Evolutionary conservation across 345 rosid genomes (phyloP), one percentile per base, ranked within the genome.

Genomic region (Eucalyptus leucophloia): DNA sequence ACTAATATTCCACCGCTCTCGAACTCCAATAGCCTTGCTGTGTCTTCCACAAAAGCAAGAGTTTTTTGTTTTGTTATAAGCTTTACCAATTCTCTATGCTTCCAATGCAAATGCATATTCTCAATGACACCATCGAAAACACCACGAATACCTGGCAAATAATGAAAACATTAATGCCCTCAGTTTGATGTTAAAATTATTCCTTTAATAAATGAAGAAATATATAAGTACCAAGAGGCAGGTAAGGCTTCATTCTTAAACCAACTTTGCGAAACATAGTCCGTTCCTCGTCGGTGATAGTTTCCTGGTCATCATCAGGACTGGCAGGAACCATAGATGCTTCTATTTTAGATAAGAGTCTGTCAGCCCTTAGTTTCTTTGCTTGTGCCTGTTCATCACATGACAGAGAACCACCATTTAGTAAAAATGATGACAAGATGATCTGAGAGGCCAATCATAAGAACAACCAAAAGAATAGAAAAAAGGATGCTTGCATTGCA

Each of bases 61-160:
- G 94, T 96, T 95, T 98, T 98, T 92, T 97, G 99, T 90, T 97
- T 97, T 86, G 95, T 91, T 92, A 98, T 96, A 89, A 98, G 97
- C 93, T 98, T 98, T 95, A 97, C 99, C 87, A 98, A 94, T 92
- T 98, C 99, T 90, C 99, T 95, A 93, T 98, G 95, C 94, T 98
- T 98, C 99, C 99, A 98, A 87, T 98, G 99, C 94, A 98, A 91
- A 93, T 98, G 99, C 99, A 98, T 98, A 91, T 98, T 97, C 93
- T 98, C 99, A 91, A 98, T 95, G 87, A 97, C 98, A 54, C 99
- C 99, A 94, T 98, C 99, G 89, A 98, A 98, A 88, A 98, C 98
- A 87, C 99, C 99, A 90, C 99, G 99, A 91, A 98, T 94, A 89
- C 99, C 99, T 98, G 93, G 89, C 17, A 91, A 10, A 89, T 85